Evolutionary conservation across 73 alveolate genomes (phyloP), one percentile per base, ranked within the genome.

Genomic region (Paramecium bursaria): DNA sequence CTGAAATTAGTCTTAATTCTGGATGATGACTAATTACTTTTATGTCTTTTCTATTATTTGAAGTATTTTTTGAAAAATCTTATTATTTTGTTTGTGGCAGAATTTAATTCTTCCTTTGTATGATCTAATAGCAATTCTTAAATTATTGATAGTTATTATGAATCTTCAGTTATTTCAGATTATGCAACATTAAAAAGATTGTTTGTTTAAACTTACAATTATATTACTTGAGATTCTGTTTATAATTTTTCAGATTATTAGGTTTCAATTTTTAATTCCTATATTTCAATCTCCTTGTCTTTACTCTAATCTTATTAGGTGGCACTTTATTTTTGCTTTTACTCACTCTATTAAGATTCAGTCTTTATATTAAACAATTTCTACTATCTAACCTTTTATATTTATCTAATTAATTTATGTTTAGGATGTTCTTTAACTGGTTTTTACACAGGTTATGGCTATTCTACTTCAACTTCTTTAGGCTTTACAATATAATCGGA

Each of bases 301-400:
- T 39, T 39, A 39, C 49, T 39, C 49, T 11, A 7, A 5, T 39
- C 11, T 5, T 39, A 39, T 7, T 39, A 11, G n/a, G n/a, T n/a
- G n/a, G n/a, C n/a, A n/a, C n/a, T n/a, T n/a, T n/a, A n/a, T n/a
- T n/a, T n/a, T n/a, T 11, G 14, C 22, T 67, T 35, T 14, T 67
- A 42, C 23, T 67, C 82, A 42, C 82, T 67, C 3, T 31, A 19
- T 27, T 67, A 21, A 15, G 82, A 39, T 13, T 67, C 82, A 67
- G 82, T 25, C 44, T 67, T 67, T 13, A 25, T 67, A 42, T 21
- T 9, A 26, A 33, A 25, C 21, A 39, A 3, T 7, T 53, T 67
- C 7, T n/a, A 6, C 19, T 67, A 42, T 67, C 50, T 67, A 42
- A 25, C 44, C 82, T 67, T 25, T 35, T 31, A 0, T 53, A 67